Evolutionary conservation across 805 yeast genomes (phyloP).

Genomic region (Wickerhamomyces pijperi): DNA sequence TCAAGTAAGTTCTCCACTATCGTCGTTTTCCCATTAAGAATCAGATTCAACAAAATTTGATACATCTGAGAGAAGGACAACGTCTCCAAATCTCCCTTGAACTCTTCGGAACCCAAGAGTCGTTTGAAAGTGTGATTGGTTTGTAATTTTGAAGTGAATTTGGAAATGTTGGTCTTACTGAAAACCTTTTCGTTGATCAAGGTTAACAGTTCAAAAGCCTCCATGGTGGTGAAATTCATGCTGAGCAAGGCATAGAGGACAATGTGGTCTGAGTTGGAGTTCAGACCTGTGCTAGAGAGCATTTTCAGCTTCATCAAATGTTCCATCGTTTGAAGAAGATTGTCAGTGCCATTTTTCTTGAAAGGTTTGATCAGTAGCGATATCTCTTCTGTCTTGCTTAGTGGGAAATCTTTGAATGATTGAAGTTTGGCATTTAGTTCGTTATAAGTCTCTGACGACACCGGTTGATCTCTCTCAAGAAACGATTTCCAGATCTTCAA

Average conservation of each 20-base stretch:
- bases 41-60: conserved; percentile 4
- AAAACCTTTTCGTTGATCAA: conserved; percentile 9
- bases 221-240: conserved; percentile 12
- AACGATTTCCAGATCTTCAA: conserved; percentile 13
- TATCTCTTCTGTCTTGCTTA: conserved; percentile 9
- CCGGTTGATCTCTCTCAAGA: conserved; percentile 6
- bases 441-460: conserved; percentile 25
- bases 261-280: conserved; percentile 23
- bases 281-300: conserved; percentile 24
- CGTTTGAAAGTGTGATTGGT: conserved; percentile 2
- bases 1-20: conserved; percentile 12
- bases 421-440: conserved; percentile 22
- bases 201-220: conserved; percentile 12
- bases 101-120: conserved; percentile 6
- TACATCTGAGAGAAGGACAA: conserved; percentile 5
- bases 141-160: conserved; percentile 5
- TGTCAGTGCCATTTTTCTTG: conserved; percentile 10
- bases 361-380: conserved; percentile 21
- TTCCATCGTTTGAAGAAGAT: conserved; percentile 7
- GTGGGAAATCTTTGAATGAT: neutral
- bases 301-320: conserved; percentile 23
- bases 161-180: conserved; percentile 4
- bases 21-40: neutral
- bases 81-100: conserved; percentile 3
- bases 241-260: conserved; percentile 12